phyloP scores from a whole-genome alignment of 805 yeast genomes.

The Candida piceae region DNA sequence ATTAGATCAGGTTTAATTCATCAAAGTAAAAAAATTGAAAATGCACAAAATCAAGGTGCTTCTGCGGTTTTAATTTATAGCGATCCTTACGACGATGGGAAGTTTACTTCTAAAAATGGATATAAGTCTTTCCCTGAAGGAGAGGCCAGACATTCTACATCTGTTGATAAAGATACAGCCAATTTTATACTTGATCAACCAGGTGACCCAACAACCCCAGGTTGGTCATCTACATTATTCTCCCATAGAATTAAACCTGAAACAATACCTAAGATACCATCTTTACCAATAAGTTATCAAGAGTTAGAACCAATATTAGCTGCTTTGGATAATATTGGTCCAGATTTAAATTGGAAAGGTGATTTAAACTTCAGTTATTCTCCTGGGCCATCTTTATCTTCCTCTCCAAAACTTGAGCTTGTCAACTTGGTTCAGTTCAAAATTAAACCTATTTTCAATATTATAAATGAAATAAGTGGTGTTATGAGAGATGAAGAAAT shows the following conservation, averaged over 20 bases:
- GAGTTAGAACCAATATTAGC: slow-evolving; percentile 39
- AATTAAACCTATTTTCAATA: slow-evolving; percentile 42
- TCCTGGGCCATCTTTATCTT: slow-evolving; percentile 41
- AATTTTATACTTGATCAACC: slow-evolving; percentile 55
- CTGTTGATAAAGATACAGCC: slow-evolving; percentile 60
- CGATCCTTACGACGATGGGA: slow-evolving; percentile 58
- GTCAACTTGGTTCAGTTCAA: slow-evolving; percentile 37
- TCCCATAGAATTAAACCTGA: slow-evolving; percentile 37
- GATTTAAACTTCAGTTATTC: slow-evolving; percentile 39
- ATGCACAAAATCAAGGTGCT: slow-evolving; percentile 62
- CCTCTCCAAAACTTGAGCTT: slow-evolving; percentile 30
- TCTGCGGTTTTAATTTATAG: slow-evolving; percentile 52
- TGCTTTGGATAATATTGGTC: slow-evolving; percentile 34
- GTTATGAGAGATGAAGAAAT: slow-evolving; percentile 46
- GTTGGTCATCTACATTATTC: slow-evolving; percentile 50
- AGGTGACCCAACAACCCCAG: slow-evolving; percentile 79
- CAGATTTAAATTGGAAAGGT: slow-evolving; percentile 34
- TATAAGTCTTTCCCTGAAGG: slow-evolving; percentile 57
- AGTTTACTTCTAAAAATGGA: slow-evolving; percentile 51
- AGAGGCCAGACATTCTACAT: slow-evolving; percentile 56
- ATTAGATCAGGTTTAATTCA: slow-evolving; percentile 46
- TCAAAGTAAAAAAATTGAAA: slow-evolving; percentile 52
- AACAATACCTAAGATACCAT: slow-evolving; percentile 48
- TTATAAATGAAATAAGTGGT: slow-evolving; percentile 53
- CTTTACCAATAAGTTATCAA: slow-evolving; percentile 43